Evolutionary conservation across 129 eudicot genomes (phyloP).

Genomic region (Lonicera japonica): DNA sequence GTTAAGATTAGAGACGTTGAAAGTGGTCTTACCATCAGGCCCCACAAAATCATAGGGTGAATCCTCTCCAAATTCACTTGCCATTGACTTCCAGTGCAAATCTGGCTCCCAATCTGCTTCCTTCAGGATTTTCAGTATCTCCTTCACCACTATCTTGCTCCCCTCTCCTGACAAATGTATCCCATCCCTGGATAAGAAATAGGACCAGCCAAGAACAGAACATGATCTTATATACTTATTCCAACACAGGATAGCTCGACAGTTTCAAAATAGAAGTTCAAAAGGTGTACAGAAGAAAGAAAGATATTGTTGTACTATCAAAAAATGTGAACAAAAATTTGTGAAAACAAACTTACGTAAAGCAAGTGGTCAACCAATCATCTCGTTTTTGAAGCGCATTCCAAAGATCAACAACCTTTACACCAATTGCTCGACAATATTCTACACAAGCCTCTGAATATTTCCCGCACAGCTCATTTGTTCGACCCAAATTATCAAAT

Average conservation of each 20-base stretch:
- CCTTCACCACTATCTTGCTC: slow-evolving; percentile 52
- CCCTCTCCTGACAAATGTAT: slow-evolving; percentile 58
- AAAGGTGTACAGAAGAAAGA: too few relatives aligned
- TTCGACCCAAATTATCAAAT: slow-evolving; percentile 25
- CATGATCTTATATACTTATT: background rate
- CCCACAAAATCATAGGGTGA: slow-evolving; percentile 28
- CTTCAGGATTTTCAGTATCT: slow-evolving; percentile 40
- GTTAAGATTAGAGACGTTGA: slow-evolving; percentile 16
- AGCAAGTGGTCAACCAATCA: slow-evolving; percentile 54
- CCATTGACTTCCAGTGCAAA: slow-evolving; percentile 48
- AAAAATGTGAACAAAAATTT: too few relatives aligned
- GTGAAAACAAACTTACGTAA: slow-evolving; percentile 39
- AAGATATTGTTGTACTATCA: too few relatives aligned
- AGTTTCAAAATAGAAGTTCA: too few relatives aligned
- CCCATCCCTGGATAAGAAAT: slow-evolving; percentile 41
- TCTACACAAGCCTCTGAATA: slow-evolving; percentile 63
- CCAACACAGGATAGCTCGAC: background rate
- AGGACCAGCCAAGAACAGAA: background rate
- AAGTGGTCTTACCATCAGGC: slow-evolving; percentile 22
- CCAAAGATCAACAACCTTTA: slow-evolving; percentile 61
- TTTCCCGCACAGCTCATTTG: slow-evolving; percentile 44
- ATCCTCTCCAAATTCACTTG: slow-evolving; percentile 39
- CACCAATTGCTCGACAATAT: slow-evolving; percentile 44
- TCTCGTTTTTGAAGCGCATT: slow-evolving; percentile 39
- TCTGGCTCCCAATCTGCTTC: slow-evolving; percentile 64